Conservation (phyloP, 2,329 filamentous ascomycete species). For the Colletotrichum gloeosporioides region DNA sequence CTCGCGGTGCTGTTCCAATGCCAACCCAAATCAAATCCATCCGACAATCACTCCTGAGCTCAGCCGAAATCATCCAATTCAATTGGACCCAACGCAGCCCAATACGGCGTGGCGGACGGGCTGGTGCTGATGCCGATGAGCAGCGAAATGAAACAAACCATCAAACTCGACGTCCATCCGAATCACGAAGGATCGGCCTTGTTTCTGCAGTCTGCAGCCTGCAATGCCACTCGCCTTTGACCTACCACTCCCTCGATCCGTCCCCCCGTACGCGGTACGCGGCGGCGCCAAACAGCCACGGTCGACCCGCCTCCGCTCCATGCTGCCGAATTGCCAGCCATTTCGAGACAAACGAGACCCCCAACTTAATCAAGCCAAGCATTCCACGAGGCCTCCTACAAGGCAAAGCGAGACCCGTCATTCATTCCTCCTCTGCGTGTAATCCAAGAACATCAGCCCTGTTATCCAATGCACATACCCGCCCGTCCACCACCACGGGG, state of each 20-base stretch:
- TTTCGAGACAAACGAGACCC: background rate
- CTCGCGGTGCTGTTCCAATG: background rate
- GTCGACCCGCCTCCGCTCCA: background rate
- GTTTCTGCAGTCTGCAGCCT: background rate
- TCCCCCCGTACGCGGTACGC: background rate
- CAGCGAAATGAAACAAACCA: background rate
- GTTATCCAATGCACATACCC: background rate
- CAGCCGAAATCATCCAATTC: background rate
- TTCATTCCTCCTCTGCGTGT: background rate
- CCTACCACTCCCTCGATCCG: background rate
- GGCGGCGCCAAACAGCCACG: background rate
- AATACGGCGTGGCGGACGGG: background rate
- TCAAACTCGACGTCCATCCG: background rate
- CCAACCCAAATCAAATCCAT: background rate
- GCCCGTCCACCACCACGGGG: background rate
- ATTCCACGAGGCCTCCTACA: conserved; percentile 16
- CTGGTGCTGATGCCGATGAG: background rate
- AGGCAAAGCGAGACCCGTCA: background rate
- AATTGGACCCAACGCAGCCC: background rate
- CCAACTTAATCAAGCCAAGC: conserved; percentile 8
- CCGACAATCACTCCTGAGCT: background rate
- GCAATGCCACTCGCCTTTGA: background rate
- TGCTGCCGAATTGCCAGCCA: background rate
- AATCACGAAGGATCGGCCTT: conserved; percentile 1
- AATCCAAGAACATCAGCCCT: background rate